Percentiles rank a stretch among this genome's conserved stretches.
Evolutionary conservation across 768 basidiomycete genomes (phyloP).

Genomic region (Mycena amicta): DNA sequence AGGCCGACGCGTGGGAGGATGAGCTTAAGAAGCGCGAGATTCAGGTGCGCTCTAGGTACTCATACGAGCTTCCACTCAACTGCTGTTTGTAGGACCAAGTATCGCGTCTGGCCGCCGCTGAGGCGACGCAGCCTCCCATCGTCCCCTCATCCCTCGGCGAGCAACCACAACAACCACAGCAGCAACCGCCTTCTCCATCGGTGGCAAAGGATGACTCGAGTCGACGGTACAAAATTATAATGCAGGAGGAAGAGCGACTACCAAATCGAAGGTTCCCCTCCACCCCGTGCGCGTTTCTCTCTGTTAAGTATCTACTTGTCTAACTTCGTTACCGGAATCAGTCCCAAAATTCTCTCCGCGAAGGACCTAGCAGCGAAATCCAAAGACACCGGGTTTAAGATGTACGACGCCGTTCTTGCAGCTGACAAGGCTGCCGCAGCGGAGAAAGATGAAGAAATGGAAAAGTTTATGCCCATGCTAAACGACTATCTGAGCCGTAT

Average conservation of each 20-base stretch:
- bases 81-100: slow-evolving; percentile 66
- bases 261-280: slow-evolving; percentile 34
- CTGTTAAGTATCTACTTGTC: too few species aligned
- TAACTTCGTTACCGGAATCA: slow-evolving; percentile 25
- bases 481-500: slow-evolving; percentile 70
- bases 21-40: slow-evolving; percentile 57
- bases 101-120: slow-evolving; percentile 50
- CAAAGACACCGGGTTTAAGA: slow-evolving; percentile 49
- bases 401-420: slow-evolving; percentile 73
- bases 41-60: slow-evolving; percentile 55
- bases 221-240: slow-evolving; percentile 56
- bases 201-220: slow-evolving; percentile 37
- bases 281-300: slow-evolving; percentile 42
- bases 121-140: slow-evolving; percentile 24
- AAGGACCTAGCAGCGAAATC: slow-evolving; percentile 46
- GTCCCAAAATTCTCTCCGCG: slow-evolving; percentile 57
- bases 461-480: slow-evolving; percentile 77
- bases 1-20: slow-evolving; percentile 68
- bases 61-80: too few species aligned
- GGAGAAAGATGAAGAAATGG: slow-evolving; percentile 61
- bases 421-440: slow-evolving; percentile 31
- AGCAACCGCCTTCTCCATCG: slow-evolving; percentile 21
- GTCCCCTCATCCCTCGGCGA: slow-evolving; percentile 21
- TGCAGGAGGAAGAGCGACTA: slow-evolving; percentile 31
- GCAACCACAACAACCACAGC: not conserved